Evolutionary conservation across 2,329 filamentous ascomycete species (phyloP), one percentile per base, ranked within the genome.

Genomic region (Beauveria brongniartii): DNA sequence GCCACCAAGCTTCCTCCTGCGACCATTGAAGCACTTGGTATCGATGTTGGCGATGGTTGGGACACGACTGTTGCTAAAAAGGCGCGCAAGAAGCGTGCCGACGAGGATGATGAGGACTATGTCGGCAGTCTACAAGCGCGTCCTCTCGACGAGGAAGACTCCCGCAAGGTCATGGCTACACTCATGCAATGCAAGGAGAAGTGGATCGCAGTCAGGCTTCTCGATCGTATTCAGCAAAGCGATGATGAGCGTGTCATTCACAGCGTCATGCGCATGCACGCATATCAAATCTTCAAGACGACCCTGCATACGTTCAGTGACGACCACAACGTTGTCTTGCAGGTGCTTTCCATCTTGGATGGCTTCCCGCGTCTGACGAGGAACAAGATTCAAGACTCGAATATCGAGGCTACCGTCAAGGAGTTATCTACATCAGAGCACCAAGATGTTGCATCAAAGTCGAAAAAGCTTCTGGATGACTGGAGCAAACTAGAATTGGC

Each of bases 141-240:
- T 69, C 86, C 83, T 53, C 82, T 97, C 63, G 87, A 91, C 65
- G 90, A 94, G 69, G 85, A 88, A 62, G 91, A 89, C 64, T 91
- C 95, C 63, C 91, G 89, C 69, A 96, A 95, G 75, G 91, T 97
- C 73, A 96, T 97, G 91, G 92, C 93, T 26, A 89, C 92, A 58
- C 84, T 99, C 62, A 92, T 96, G 86, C 93, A 97, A 73, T 96
- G 91, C 81, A 96, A 96, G 75, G 94, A 99, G 80, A 97, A 97
- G 75, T 99, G 94, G 94, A 97, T 99, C 73, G 92, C 91, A 3
- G 92, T 97, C 75, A 97, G 97, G 76, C 80, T 99, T 61, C 83
- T 99, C 63, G 84, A 87, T 66, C 92, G 94, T 57, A 92, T 99
- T 64, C 91, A 96, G 74, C 83, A 84, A 46, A 92, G 89, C 70